phyloP scores from a whole-genome alignment of 1,284 basidiomycete species.

The Trichosporon sp. region DNA sequence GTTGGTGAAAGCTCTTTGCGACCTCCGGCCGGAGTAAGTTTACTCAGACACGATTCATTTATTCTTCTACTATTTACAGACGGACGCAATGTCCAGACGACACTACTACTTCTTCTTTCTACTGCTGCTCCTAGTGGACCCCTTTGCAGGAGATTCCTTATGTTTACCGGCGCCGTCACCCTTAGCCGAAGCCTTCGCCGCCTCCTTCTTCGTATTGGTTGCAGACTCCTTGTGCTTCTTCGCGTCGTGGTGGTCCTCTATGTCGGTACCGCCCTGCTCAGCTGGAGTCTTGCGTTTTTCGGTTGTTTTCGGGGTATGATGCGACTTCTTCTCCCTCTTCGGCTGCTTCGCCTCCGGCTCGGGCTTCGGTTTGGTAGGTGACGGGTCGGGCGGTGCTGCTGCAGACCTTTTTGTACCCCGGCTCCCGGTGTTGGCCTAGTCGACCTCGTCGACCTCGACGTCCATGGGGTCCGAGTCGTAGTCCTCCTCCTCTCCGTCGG shows the following conservation, averaged over 20 bases:
- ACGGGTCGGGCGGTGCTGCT: background rate
- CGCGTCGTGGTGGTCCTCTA: background rate
- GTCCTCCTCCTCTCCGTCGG: conserved; percentile 43
- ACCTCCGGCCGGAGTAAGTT: no score
- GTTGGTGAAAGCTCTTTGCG: no score
- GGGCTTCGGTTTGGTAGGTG: background rate
- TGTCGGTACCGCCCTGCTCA: background rate
- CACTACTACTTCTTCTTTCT: background rate
- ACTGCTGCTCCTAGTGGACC: conserved; percentile 1
- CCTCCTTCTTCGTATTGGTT: background rate
- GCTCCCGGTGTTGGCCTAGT: conserved; percentile 42
- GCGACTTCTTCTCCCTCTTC: conserved; percentile 9
- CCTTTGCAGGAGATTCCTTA: background rate
- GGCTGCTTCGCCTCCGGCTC: no score
- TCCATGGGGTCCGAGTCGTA: conserved; percentile 52
- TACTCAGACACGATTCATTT: conserved; percentile 1
- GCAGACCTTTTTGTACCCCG: conserved; percentile 35
- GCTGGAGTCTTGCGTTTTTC: background rate
- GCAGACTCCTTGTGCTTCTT: background rate
- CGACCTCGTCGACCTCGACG: conserved; percentile 56
- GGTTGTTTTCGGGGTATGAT: background rate
- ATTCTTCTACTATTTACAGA: conserved; percentile 2
- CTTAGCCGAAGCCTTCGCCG: background rate
- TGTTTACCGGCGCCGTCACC: conserved; percentile 12
- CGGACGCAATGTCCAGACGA: background rate